Evolutionary conservation across 2,329 filamentous ascomycete species (phyloP).

Genomic region (Zymoseptoria tritici): DNA sequence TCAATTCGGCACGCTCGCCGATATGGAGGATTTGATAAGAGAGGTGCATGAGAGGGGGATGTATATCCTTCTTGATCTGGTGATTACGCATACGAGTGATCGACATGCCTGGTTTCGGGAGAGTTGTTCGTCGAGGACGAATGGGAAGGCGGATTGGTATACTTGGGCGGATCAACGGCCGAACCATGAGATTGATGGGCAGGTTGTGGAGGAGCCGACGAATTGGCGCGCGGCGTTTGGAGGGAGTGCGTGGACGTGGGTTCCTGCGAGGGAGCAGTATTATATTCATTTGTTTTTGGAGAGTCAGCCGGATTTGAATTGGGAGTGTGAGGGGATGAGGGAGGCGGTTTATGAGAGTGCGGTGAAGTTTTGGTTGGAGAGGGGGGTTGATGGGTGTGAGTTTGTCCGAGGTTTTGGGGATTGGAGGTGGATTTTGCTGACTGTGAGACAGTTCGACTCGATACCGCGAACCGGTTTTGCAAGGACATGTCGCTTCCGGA

Average conservation of each 20-base stretch:
- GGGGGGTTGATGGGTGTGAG: conserved; percentile 49
- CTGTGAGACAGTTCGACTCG: conserved; percentile 19
- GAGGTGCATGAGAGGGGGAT: conserved; percentile 57
- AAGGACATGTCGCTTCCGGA: conserved; percentile 22
- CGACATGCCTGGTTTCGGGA: conserved; percentile 53
- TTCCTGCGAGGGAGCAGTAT: conserved; percentile 65
- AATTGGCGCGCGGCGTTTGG: conserved; percentile 63
- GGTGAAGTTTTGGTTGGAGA: conserved; percentile 62
- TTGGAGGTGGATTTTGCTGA: background rate
- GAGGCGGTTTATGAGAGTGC: conserved; percentile 59
- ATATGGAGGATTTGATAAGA: conserved; percentile 56
- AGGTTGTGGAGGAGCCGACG: conserved; percentile 55
- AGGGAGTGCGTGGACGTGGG: conserved; percentile 60
- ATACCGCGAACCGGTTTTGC: conserved; percentile 19
- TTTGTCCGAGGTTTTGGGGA: conserved; percentile 1
- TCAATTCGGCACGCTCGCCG: conserved; percentile 58
- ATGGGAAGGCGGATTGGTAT: conserved; percentile 50
- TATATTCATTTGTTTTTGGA: conserved; percentile 69
- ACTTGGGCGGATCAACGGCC: conserved; percentile 48
- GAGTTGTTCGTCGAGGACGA: conserved; percentile 43
- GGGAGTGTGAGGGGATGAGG: conserved; percentile 63
- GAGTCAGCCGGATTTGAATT: conserved; percentile 79
- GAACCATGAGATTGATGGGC: conserved; percentile 7
- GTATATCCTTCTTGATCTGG: conserved; percentile 66
- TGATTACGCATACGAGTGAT: conserved; percentile 70